phyloP scores from a whole-genome alignment of 1,284 basidiomycete species.

The Cutaneotrichosporon spelunceum region DNA sequence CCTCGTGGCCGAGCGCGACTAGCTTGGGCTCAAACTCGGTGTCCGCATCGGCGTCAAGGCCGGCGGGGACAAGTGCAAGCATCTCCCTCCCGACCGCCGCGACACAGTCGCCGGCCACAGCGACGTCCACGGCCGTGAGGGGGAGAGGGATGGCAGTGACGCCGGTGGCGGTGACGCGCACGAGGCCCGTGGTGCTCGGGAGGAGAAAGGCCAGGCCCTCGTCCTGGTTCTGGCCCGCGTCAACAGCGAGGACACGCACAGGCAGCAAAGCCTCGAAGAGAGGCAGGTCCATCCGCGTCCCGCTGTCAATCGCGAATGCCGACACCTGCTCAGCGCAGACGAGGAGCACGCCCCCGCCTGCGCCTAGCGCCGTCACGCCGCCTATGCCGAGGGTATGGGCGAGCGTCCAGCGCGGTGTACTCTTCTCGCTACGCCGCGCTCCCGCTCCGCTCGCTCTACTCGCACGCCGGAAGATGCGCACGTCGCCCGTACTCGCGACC shows the following conservation, averaged over 20 bases:
- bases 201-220: constrained; percentile 5
- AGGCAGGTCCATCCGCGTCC: not conserved
- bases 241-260: not conserved
- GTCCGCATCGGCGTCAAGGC: no score
- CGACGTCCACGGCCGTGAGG: no score
- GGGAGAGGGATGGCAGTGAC: no score
- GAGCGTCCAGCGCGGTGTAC: constrained; percentile 6
- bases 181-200: constrained; percentile 17
- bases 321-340: constrained; percentile 11
- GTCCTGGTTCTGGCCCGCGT: no score
- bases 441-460: constrained; percentile 8
- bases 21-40: no score
- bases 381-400: not conserved
- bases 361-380: not conserved
- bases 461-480: constrained; percentile 9
- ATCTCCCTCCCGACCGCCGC: constrained; percentile 13
- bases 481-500: not conserved
- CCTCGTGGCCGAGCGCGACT: constrained; percentile 13
- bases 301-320: constrained; percentile 5
- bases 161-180: no score
- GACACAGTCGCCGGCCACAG: constrained; percentile 7
- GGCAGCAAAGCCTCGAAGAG: not conserved
- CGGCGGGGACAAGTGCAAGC: constrained; percentile 7
- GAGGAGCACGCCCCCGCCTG: not conserved
- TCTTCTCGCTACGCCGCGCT: no score